Base-by-base conservation (phyloP, 2,329 filamentous ascomycete species). In the Verticillium albo-atrum region DNA sequence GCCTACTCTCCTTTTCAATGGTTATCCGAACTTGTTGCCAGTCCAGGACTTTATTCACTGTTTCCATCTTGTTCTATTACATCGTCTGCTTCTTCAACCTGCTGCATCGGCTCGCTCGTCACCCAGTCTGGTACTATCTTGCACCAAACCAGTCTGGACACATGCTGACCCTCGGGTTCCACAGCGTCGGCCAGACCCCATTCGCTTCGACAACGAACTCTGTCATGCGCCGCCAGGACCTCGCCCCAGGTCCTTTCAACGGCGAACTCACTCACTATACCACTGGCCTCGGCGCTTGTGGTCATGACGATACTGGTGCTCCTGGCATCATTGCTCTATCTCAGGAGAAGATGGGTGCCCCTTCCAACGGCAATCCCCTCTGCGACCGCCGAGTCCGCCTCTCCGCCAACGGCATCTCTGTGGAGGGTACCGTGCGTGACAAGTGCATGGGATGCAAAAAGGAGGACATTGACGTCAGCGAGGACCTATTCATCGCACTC, bases 181-280 rank as follows among this genome's bases (percentile, higher is more conserved):
- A 20, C 25, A 57, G 56, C 15, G n/a, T 57, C 15, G 56, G 56
- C 6, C 56, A 57, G 28, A 1, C 50, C 14, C 56, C 51, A 4
- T 58, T 58, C 25, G 47, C 51, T 9, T 26, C 50, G 20, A 28
- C 25, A 4, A 20, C 9, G 9, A 25, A 51, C 55, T 6, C 7
- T 27, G 12, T 60, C n/a, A 10, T 28, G 4, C 25, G 37, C 34
- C 60, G 61, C 14, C 61, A 63, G 55, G 28, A 60, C 27, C 14
- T 56, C 17, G 6, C 25, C 14, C 6, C 30, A 1, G 62, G 60
- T 14, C 37, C 58, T 6, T 61, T 42, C 20, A 12, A 26, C 3
- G 62, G 62, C 15, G 56, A 61, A n/a, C 34, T 62, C 51, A 63
- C 61, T 28, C 58, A 55, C 56, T 63, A 57, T 52, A 59, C 28